These are phyloP conservation scores for Diplocarpon rosae DNA, from an alignment of 2,329 filamentous ascomycete species.

Conservation along the genomic window DNA sequence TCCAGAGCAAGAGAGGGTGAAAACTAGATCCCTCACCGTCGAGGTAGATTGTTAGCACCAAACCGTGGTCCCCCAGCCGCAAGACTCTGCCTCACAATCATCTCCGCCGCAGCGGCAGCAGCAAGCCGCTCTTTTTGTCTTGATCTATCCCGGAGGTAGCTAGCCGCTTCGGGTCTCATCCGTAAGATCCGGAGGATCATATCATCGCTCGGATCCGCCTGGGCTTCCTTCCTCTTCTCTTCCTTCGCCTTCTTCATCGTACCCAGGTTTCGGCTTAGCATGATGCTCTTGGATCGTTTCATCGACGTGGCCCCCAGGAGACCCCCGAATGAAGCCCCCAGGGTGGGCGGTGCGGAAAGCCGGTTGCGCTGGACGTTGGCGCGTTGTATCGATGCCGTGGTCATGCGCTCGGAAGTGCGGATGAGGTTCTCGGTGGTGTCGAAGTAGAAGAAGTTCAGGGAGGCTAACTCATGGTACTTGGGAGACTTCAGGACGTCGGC, in stretches of 20 bases:
- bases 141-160: constrained; percentile 81
- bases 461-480: constrained; percentile 96
- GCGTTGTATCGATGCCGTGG: constrained; percentile 68
- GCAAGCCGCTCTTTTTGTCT: constrained; percentile 90
- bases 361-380: constrained; percentile 64
- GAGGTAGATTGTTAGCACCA: constrained; percentile 27
- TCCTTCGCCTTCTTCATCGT: constrained; percentile 96
- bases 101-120: constrained; percentile 79
- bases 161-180: constrained; percentile 83
- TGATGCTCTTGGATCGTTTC: constrained; percentile 64
- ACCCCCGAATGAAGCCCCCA: constrained; percentile 41
- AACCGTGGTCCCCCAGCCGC: constrained; percentile 35
- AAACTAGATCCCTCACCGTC: constrained; percentile 17
- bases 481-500: constrained; percentile 88
- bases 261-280: constrained; percentile 87
- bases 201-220: constrained; percentile 93
- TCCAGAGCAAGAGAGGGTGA: too few relatives aligned
- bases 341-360: constrained; percentile 52
- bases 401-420: constrained; percentile 93
- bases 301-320: constrained; percentile 62
- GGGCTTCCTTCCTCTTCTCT: constrained; percentile 88
- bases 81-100: constrained; percentile 90
- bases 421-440: constrained; percentile 85
- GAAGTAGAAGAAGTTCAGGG: constrained; percentile 97
- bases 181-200: constrained; percentile 93